Evolutionary conservation across 2,329 filamentous ascomycete genomes (phyloP), one percentile per base, ranked within the genome.

Genomic region (Hypoxylon sp.): DNA sequence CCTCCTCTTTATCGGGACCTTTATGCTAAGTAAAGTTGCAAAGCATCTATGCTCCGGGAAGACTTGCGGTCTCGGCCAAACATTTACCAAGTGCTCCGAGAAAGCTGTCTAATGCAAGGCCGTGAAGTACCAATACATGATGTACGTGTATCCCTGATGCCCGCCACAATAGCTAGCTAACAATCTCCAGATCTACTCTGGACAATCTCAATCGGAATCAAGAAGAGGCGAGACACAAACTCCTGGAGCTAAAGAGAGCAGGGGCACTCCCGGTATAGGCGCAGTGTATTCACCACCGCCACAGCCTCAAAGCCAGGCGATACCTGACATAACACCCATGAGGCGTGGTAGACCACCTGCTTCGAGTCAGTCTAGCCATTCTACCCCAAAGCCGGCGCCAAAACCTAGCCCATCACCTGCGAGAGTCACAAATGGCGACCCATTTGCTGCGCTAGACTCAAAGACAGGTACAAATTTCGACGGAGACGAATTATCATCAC

Each of bases 291-390:
- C 93, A 5, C 89, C 92, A n/a, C 89, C 91, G 2, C 82, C 89
- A 27, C 88, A 92, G 62, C 87, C 92, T 72, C 88, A 92, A 64
- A 61, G 57, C 59, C 88, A 91, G 72, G 83, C 86, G 7, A 90
- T 98, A 60, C 96, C 96, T 7, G 93, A 98, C 24, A 93, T 99
- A 68, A 90, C 92, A 39, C 96, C 95, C 0, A 98, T 98, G 96
- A 89, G 96, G 67, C 88, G 96, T 81, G 96, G 96, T 3, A 86
- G 93, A 68, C 92, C 94, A 17, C 81, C 84, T 24, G 79, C 79
- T 4, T 76, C 82, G 13, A 78, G 81, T 7, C 81, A 82, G 19
- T 75, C 78, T 15, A 78, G 81, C 7, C 81, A 82, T 19, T 75
- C 78, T 27, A 68, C 29, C 55, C 75, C 62, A 64, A 79, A 81